Evolutionary conservation across 768 basidiomycete genomes (phyloP), one percentile per base, ranked within the genome.

Genomic region (Macrolepiota dolichaula): DNA sequence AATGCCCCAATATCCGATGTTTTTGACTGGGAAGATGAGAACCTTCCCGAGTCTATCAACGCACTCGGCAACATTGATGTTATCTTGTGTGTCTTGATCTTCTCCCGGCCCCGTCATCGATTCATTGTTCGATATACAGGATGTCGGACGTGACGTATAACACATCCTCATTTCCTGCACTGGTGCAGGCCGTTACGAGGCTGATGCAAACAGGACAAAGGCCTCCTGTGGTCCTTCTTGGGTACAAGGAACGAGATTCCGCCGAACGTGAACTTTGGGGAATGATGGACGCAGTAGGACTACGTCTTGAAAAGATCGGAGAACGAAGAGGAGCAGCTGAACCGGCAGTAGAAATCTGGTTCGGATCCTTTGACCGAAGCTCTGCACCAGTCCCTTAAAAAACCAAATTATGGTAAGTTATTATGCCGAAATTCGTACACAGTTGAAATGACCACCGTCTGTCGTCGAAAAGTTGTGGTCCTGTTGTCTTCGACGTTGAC

Each of bases 101-200:
- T 9, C 36, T 56, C 3, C 29, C 40, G 6, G n/a, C 12, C 44
- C 19, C 22, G 19, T 22, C 25, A 15, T n/a, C 35, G 19, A 25
- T 24, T 2, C 29, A 10, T 51, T 9, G 32, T 24, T 40, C 53
- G 15, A 6, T 44, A 4, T n/a, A 32, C 65, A 95, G 94, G 47
- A 93, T 96, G 86, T 91, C 94, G 12, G 95, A 97, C 67, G 92
- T 96, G 7, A 89, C 93, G 1, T 96, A 96, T 76, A 96, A 96
- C 74, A 92, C 91, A 0, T 76, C 86, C 1, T 89, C 92, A 1
- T 97, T 96, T 71, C 84, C 90, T 1, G 79, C 89, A 0, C 83
- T 96, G 42, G 72, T 93, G 17, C 74, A 75, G n/a, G 94, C 92
- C 0, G 74, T 96, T 24, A 72, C 76, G 4, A 69, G 72, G 2